Evolutionary conservation across 805 yeast species (phyloP).

Genomic region (Schwanniomyces occidentalis): DNA sequence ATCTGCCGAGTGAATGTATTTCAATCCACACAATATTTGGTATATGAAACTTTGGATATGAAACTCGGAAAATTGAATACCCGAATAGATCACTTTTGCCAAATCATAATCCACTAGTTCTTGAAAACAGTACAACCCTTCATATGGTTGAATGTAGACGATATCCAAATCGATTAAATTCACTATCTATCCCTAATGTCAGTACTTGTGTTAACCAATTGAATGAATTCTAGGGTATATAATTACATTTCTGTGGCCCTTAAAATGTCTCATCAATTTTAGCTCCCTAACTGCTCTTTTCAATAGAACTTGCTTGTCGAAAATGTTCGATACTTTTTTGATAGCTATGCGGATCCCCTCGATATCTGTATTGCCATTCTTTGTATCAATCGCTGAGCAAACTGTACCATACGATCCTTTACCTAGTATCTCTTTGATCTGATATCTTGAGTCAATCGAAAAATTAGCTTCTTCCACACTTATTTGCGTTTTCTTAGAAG

Average conservation of each 20-base stretch:
- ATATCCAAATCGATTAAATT: constrained; percentile 73
- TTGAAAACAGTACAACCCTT: constrained; percentile 87
- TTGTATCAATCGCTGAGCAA: constrained; percentile 67
- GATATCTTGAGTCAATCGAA: constrained; percentile 61
- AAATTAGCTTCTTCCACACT: constrained; percentile 52
- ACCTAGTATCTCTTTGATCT: constrained; percentile 61
- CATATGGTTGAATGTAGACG: constrained; percentile 63
- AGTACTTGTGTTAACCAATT: constrained; percentile 9
- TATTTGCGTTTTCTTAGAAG: constrained; percentile 1
- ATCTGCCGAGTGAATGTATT: constrained; percentile 88
- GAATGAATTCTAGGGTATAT: constrained; percentile 1
- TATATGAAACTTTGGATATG: constrained; percentile 76
- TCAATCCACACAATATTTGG: constrained; percentile 82
- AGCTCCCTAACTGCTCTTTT: constrained; percentile 84
- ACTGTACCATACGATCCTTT: constrained; percentile 88
- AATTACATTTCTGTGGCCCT: constrained; percentile 75
- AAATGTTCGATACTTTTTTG: constrained; percentile 75
- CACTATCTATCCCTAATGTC: constrained; percentile 50
- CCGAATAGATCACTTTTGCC: constrained; percentile 74
- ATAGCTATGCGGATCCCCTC: constrained; percentile 58
- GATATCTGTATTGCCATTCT: constrained; percentile 21
- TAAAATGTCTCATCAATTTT: constrained; percentile 74
- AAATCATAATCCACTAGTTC: constrained; percentile 83
- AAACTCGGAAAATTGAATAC: constrained; percentile 77
- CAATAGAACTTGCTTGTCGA: constrained; percentile 62